Evolutionary conservation across 2,329 filamentous ascomycete species (phyloP), one percentile per base, ranked within the genome.

Genomic region (Pezicula neosporulosa): DNA sequence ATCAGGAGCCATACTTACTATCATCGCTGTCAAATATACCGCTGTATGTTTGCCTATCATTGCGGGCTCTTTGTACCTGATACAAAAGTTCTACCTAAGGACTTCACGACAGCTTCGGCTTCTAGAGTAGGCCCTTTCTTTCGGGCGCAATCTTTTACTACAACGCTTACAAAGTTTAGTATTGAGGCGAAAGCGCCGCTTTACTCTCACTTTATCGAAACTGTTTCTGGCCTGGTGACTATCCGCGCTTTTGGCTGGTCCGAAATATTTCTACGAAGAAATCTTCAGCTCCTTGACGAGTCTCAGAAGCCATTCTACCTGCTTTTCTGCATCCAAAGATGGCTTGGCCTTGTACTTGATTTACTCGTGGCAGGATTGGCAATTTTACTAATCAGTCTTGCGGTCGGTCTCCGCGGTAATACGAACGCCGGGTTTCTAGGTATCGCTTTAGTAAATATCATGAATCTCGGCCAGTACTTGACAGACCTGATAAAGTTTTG

Each of bases 261-360:
- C 10, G 47, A 48, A 19, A 37, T 48, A 19, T 51, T 53, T 10
- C 33, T 49, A 15, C 37, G 48, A 35, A 44, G 49, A 52, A 81
- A 79, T 49, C 63, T 73, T n/a, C 52, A 60, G 6, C 68, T 78
- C 0, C 66, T 85, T 1, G 77, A 84, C 52, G 64, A 65, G 8
- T 81, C 80, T 0, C 81, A 85, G 58, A 67, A 70, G 18, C 80
- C 81, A 0, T 80, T 78, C 49, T 85, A 85, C 56, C 69, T 83
- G 0, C 68, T 84, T 7, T 77, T 73, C 49, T 74, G 75, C 41
- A 73, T 82, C 3, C 82, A 85, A 60, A 71, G 77, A 28, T 85
- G 81, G 81, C 70, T 85, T 1, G 69, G 63, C 0, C 68, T 84
- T 0, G 72, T 74, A 0, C 35, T 63, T 2, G 57, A 62, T 30